Percentiles rank a stretch among this genome's conserved stretches.
These are phyloP conservation scores for Penicillium sp. DNA, from an alignment of 2,329 filamentous ascomycete species.

Conservation along the genomic window DNA sequence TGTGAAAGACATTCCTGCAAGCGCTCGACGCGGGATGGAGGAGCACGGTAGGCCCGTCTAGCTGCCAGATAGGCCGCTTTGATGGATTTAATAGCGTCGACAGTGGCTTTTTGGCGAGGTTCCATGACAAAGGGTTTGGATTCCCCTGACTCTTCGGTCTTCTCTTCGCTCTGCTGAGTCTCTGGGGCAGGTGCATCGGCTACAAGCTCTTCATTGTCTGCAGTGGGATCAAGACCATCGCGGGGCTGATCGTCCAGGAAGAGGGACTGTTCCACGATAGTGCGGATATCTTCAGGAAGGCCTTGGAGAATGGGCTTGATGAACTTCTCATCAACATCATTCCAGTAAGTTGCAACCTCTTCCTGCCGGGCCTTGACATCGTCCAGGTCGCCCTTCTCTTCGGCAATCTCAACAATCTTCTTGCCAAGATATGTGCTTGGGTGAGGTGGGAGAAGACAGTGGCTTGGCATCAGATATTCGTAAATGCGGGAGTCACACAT, in stretches of 20 bases:
- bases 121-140: constrained; percentile 26
- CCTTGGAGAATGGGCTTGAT: constrained; percentile 67
- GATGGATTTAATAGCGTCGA: constrained; percentile 69
- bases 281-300: constrained; percentile 45
- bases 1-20: constrained; percentile 73
- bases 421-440: constrained; percentile 82
- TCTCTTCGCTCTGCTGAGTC: not conserved
- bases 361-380: constrained; percentile 69
- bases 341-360: constrained; percentile 82
- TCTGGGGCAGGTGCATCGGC: constrained; percentile 10
- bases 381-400: constrained; percentile 71
- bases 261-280: constrained; percentile 44
- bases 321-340: constrained; percentile 74
- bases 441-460: constrained; percentile 89
- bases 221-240: constrained; percentile 26
- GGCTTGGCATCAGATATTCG: constrained; percentile 93
- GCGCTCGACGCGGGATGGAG: constrained; percentile 67
- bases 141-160: constrained; percentile 6
- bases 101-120: constrained; percentile 52
- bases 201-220: constrained; percentile 13
- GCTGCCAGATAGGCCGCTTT: constrained; percentile 80
- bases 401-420: constrained; percentile 76
- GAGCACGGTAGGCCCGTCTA: constrained; percentile 83
- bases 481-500: constrained; percentile 95
- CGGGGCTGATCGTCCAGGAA: constrained; percentile 35